Evolutionary conservation across 176 grass and related monocot species (phyloP).

Genomic region (Leersia perrieri): DNA sequence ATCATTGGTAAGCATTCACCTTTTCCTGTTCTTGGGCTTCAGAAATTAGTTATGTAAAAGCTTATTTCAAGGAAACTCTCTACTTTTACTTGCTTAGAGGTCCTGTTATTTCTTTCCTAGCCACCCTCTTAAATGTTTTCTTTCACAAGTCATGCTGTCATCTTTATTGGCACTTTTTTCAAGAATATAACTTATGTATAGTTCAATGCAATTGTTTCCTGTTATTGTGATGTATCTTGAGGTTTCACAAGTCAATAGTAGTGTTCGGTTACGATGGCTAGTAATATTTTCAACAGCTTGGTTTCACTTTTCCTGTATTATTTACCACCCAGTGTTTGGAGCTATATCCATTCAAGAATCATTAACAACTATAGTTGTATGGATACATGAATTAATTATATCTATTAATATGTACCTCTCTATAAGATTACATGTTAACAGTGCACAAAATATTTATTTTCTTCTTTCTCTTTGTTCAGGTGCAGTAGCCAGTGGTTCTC

Average conservation of each 20-base stretch:
- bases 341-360: not conserved
- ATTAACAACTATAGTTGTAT: constrained; percentile 1
- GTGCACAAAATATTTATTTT: not conserved
- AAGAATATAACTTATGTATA: not conserved
- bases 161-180: constrained; percentile 25
- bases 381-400: not conserved
- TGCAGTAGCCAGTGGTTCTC: constrained; percentile 70
- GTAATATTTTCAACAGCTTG: not conserved
- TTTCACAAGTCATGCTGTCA: not conserved
- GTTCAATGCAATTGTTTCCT: not conserved
- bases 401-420: not conserved
- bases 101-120: not conserved
- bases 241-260: not conserved
- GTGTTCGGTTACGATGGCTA: not conserved
- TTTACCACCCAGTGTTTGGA: not conserved
- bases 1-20: constrained; percentile 61
- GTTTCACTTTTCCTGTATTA: not conserved
- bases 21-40: constrained; percentile 9
- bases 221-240: constrained; percentile 1
- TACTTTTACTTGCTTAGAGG: constrained; percentile 8
- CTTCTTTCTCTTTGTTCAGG: constrained; percentile 46
- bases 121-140: not conserved
- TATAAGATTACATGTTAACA: not conserved
- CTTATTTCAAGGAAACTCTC: constrained; percentile 9
- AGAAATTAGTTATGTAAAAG: not conserved